These are phyloP conservation scores for Cyberlindnera suaveolens DNA, from an alignment of 805 yeast genomes.

Conservation along the genomic window DNA sequence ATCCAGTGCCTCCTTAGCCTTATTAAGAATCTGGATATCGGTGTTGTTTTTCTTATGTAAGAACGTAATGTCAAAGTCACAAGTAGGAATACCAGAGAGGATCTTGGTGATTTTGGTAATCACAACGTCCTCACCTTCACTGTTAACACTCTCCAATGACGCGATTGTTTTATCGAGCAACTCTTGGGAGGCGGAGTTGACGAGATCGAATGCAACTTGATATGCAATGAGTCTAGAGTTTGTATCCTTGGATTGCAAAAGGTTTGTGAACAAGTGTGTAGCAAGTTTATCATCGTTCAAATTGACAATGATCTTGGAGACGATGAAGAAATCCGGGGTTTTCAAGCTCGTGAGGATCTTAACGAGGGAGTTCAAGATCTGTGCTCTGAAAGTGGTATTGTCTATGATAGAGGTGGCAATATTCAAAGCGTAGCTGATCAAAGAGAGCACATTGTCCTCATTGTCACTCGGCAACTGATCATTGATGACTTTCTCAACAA, in stretches of 20 bases:
- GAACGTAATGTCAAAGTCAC: slow-evolving; percentile 88
- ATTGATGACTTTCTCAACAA: slow-evolving; percentile 54
- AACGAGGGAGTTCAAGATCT: slow-evolving; percentile 59
- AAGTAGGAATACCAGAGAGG: slow-evolving; percentile 86
- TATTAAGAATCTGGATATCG: slow-evolving; percentile 74
- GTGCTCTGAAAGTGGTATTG: slow-evolving; percentile 59
- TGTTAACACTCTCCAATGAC: slow-evolving; percentile 27
- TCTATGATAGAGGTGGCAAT: slow-evolving; percentile 64
- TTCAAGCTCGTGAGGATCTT: slow-evolving; percentile 49
- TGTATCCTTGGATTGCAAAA: slow-evolving; percentile 38
- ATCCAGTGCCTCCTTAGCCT: slow-evolving; percentile 75
- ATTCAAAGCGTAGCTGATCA: slow-evolving; percentile 70
- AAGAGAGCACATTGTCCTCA: slow-evolving; percentile 47
- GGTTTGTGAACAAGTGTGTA: slow-evolving; percentile 54
- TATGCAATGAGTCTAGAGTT: slow-evolving; percentile 57
- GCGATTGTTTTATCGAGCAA: slow-evolving; percentile 55
- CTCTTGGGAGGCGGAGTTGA: slow-evolving; percentile 86
- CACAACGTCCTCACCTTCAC: slow-evolving; percentile 22
- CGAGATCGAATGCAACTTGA: slow-evolving; percentile 94
- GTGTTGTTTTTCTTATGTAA: slow-evolving; percentile 81
- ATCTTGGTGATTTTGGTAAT: slow-evolving; percentile 53
- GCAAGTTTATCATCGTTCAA: slow-evolving; percentile 75
- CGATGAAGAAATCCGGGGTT: slow-evolving; percentile 73
- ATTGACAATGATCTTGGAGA: slow-evolving; percentile 83
- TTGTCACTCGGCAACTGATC: slow-evolving; percentile 31